phyloP scores from a whole-genome alignment of 306 rosid species.

The Glycine latifolia region DNA sequence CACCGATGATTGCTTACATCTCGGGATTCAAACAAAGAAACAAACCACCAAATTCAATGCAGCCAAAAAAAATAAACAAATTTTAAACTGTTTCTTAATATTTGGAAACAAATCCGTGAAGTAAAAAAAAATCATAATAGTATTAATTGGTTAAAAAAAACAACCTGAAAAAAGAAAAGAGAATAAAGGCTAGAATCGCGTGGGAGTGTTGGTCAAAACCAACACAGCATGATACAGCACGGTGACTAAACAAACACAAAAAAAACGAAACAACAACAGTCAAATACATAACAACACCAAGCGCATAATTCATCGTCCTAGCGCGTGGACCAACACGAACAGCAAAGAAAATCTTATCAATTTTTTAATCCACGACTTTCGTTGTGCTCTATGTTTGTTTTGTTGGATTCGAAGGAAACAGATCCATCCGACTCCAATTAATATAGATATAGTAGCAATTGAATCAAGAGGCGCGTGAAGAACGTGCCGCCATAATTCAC shows the following conservation, averaged over 20 bases:
- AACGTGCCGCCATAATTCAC: slow-evolving; percentile 19
- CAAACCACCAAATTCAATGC: background rate
- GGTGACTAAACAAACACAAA: background rate
- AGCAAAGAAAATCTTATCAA: background rate
- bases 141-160: no score
- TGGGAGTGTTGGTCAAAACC: slow-evolving; percentile 16
- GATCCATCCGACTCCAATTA: background rate
- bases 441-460: background rate
- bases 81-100: no score
- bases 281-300: slow-evolving; percentile 10
- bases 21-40: background rate
- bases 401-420: slow-evolving; percentile 9
- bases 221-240: background rate
- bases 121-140: no score
- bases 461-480: background rate
- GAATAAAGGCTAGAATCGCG: slow-evolving; percentile 18
- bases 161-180: no score
- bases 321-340: slow-evolving; percentile 28
- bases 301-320: background rate
- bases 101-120: no score
- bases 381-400: background rate
- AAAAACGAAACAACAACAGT: background rate
- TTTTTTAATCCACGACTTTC: background rate
- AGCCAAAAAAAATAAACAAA: background rate
- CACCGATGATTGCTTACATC: background rate